Percentiles rank a stretch among this genome's conserved stretches.
Conservation (phyloP, 1,284 basidiomycete genomes). For the Clitocybe nebularis region DNA sequence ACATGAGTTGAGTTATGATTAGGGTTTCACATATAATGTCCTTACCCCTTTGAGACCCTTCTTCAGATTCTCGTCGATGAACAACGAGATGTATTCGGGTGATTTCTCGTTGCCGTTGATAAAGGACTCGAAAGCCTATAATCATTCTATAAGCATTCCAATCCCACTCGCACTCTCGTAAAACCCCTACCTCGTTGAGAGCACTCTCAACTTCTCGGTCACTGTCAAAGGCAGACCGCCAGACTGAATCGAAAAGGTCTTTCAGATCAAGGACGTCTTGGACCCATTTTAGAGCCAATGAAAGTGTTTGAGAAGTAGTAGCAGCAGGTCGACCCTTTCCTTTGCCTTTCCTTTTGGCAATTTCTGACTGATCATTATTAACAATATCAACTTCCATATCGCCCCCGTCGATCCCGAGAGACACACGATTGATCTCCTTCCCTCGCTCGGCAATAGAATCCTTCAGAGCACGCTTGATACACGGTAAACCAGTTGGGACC, state of each 20-base stretch:
- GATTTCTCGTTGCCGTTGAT: conserved; percentile 88
- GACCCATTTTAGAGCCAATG: conserved; percentile 87
- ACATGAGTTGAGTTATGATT: conserved; percentile 2
- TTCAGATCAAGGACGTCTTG: conserved; percentile 90
- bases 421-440: conserved; percentile 71
- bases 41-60: conserved; percentile 92
- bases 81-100: conserved; percentile 94
- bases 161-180: conserved; percentile 4
- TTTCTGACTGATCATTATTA: conserved; percentile 29
- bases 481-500: conserved; percentile 68
- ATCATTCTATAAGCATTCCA: conserved; percentile 1
- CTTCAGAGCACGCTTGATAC: conserved; percentile 69
- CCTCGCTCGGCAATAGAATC: conserved; percentile 78
- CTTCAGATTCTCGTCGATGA: conserved; percentile 96
- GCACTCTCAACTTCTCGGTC: conserved; percentile 82
- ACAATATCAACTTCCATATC: conserved; percentile 29
- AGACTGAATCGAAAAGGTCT: conserved; percentile 83
- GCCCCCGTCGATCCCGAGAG: conserved; percentile 32
- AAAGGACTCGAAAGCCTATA: conserved; percentile 88
- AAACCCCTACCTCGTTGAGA: conserved; percentile 72
- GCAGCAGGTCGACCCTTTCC: conserved; percentile 46
- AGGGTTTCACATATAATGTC: background rate
- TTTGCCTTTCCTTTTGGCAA: conserved; percentile 43
- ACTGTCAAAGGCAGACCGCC: conserved; percentile 67
- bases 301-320: conserved; percentile 42